Evolutionary conservation across 2,329 filamentous ascomycete species (phyloP).

Genomic region (Tolypocladium inflatum): DNA sequence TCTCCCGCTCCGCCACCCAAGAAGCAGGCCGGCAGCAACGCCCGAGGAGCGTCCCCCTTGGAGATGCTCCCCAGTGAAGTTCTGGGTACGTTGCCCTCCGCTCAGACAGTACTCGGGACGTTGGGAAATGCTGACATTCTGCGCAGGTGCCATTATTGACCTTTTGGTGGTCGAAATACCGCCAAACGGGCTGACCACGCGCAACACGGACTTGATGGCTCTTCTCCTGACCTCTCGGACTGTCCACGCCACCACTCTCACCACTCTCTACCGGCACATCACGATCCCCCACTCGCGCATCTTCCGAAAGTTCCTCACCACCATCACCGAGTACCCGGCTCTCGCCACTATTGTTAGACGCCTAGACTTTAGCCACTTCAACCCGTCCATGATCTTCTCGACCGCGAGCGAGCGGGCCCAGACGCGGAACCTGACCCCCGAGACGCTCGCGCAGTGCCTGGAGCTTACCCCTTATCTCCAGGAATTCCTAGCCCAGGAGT

Average conservation of each 20-base stretch:
- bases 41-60: slow-evolving; percentile 44
- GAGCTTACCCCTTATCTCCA: slow-evolving; percentile 63
- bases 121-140: slow-evolving; percentile 1
- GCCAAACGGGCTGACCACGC: slow-evolving; percentile 61
- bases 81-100: slow-evolving; percentile 45
- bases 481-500: slow-evolving; percentile 73
- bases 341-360: slow-evolving; percentile 69
- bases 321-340: slow-evolving; percentile 55
- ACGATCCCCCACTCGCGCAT: slow-evolving; percentile 76
- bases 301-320: slow-evolving; percentile 70
- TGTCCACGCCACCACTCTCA: slow-evolving; percentile 62
- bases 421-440: slow-evolving; percentile 66
- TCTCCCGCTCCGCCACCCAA: slow-evolving; percentile 22
- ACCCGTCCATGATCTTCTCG: slow-evolving; percentile 65
- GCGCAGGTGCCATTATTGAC: slow-evolving; percentile 61
- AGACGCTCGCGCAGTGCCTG: slow-evolving; percentile 63
- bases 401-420: slow-evolving; percentile 65
- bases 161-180: slow-evolving; percentile 64
- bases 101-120: background rate
- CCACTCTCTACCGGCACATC: slow-evolving; percentile 68
- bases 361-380: slow-evolving; percentile 79
- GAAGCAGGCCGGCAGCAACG: slow-evolving; percentile 17
- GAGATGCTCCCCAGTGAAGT: slow-evolving; percentile 64
- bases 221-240: slow-evolving; percentile 67
- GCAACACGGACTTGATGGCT: slow-evolving; percentile 70